phyloP scores from a whole-genome alignment of 495 filamentous ascomycete species.

The Talaromyces nanjingensis region DNA sequence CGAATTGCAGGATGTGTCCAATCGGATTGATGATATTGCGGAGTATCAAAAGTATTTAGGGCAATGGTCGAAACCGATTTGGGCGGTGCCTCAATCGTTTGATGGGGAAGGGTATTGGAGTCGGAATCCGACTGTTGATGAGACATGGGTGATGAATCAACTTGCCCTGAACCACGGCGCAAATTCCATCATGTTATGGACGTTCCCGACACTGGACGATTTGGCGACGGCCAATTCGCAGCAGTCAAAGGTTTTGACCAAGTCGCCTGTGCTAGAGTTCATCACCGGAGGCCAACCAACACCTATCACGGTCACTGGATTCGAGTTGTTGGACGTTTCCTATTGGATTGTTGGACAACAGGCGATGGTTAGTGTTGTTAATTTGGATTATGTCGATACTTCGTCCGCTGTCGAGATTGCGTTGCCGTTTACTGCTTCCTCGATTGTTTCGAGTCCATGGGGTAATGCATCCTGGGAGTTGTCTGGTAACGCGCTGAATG shows the following conservation, averaged over 20 bases:
- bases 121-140: slow-evolving; percentile 41
- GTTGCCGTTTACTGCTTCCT: slow-evolving; percentile 1
- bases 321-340: background rate
- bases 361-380: slow-evolving; percentile 10
- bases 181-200: slow-evolving; percentile 29
- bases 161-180: slow-evolving; percentile 52
- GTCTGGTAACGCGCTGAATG: background rate
- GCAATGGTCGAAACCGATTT: slow-evolving; percentile 38
- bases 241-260: slow-evolving; percentile 11
- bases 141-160: slow-evolving; percentile 50
- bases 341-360: slow-evolving; percentile 7
- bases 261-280: slow-evolving; percentile 3
- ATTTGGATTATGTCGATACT: slow-evolving; percentile 2
- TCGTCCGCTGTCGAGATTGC: background rate
- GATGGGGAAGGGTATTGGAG: slow-evolving; percentile 53
- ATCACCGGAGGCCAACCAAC: slow-evolving; percentile 1
- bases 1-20: slow-evolving; percentile 42
- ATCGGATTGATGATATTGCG: slow-evolving; percentile 40
- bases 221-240: slow-evolving; percentile 10
- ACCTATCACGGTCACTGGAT: background rate
- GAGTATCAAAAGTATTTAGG: slow-evolving; percentile 33
- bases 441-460: slow-evolving; percentile 1
- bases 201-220: slow-evolving; percentile 12
- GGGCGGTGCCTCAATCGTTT: slow-evolving; percentile 55
- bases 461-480: background rate